Percentiles rank a stretch among this genome's conserved stretches.
These are phyloP conservation scores for Datura wrightii DNA, from an alignment of 257 asterid species.

Conservation along the genomic window DNA sequence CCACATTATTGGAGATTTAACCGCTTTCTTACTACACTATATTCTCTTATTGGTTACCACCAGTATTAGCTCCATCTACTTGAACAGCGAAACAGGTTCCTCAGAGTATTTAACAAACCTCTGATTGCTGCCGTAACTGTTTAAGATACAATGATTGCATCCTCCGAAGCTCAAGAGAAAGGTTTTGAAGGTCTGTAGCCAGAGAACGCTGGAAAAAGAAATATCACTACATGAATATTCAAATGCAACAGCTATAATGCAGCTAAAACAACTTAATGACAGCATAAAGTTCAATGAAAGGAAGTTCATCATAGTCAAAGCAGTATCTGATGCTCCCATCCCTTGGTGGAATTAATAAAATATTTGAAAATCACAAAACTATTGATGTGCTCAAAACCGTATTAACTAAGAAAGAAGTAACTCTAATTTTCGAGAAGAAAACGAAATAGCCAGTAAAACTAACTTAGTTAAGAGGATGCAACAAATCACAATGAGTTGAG, in stretches of 20 bases:
- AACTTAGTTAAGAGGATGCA: background rate
- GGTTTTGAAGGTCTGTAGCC: constrained; percentile 53
- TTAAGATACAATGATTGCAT: constrained; percentile 51
- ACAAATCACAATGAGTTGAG: background rate
- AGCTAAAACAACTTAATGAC: constrained; percentile 3
- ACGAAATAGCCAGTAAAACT: background rate
- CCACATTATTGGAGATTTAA: background rate
- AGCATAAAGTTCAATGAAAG: constrained; percentile 19
- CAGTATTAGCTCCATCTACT: constrained; percentile 18
- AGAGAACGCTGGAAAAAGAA: constrained; percentile 46
- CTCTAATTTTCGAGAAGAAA: background rate
- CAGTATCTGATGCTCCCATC: background rate
- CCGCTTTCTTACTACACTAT: background rate
- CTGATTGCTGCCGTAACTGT: constrained; percentile 48
- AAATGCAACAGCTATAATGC: background rate
- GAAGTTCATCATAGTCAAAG: background rate
- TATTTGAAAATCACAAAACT: background rate
- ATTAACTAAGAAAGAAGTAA: background rate
- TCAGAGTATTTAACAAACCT: constrained; percentile 36
- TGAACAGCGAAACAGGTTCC: background rate
- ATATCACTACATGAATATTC: constrained; percentile 5
- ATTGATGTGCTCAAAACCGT: background rate
- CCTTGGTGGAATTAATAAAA: background rate
- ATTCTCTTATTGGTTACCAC: background rate
- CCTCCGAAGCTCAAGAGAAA: constrained; percentile 51